phyloP scores from a whole-genome alignment of 768 basidiomycete genomes.

The Bullera alba region DNA sequence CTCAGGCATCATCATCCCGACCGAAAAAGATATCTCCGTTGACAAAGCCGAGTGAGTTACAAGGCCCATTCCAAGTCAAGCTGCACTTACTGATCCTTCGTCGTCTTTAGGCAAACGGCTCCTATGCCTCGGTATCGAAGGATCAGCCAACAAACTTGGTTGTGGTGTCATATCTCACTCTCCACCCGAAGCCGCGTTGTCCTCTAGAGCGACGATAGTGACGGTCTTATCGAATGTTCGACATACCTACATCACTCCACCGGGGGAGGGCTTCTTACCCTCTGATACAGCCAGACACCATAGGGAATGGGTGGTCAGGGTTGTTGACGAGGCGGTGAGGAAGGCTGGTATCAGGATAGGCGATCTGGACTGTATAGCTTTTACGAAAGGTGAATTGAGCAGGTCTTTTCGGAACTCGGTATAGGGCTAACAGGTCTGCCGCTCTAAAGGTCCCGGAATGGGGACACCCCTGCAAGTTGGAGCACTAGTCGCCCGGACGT shows the following conservation, averaged over 20 bases:
- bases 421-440: neutral
- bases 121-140: constrained; percentile 91
- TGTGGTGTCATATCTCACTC: constrained; percentile 83
- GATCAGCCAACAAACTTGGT: constrained; percentile 95
- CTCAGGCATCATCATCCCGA: constrained; percentile 1
- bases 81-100: no score
- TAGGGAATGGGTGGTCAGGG: constrained; percentile 78
- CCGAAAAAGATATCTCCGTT: constrained; percentile 32
- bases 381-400: constrained; percentile 72
- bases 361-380: constrained; percentile 90
- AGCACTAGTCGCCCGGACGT: constrained; percentile 81
- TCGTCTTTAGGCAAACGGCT: constrained; percentile 35
- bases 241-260: constrained; percentile 98
- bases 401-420: neutral
- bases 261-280: constrained; percentile 95
- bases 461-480: constrained; percentile 94
- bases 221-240: constrained; percentile 82
- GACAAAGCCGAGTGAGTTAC: constrained; percentile 19
- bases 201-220: constrained; percentile 48
- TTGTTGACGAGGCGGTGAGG: constrained; percentile 68
- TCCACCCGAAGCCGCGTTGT: constrained; percentile 34
- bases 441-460: constrained; percentile 91
- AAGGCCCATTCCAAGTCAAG: neutral
- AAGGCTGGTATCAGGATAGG: constrained; percentile 64
- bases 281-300: constrained; percentile 93